phyloP scores from a whole-genome alignment of 2,329 filamentous ascomycete species.

The Sclerotinia sclerotiorum region DNA sequence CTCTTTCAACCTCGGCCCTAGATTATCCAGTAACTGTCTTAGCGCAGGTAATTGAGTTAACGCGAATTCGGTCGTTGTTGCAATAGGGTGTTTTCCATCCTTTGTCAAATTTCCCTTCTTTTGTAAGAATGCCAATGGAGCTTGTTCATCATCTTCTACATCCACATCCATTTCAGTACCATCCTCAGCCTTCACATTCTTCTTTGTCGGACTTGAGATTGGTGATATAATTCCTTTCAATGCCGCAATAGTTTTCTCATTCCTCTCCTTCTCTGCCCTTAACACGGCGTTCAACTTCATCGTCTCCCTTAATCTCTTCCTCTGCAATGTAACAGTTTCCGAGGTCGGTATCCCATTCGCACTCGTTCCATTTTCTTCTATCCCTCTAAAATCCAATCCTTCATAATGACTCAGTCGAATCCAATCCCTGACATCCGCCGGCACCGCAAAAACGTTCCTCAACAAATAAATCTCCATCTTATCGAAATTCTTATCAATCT shows the following conservation, averaged over 20 bases:
- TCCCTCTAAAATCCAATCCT: constrained; percentile 37
- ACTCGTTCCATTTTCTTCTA: constrained; percentile 45
- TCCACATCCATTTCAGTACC: constrained; percentile 3
- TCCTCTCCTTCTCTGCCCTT: constrained; percentile 67
- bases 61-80: constrained; percentile 74
- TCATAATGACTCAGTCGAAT: constrained; percentile 85
- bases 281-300: constrained; percentile 71
- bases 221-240: constrained; percentile 58
- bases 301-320: constrained; percentile 75
- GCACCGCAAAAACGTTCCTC: constrained; percentile 76
- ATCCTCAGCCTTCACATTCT: constrained; percentile 29
- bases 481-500: constrained; percentile 83
- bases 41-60: constrained; percentile 81
- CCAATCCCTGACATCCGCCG: constrained; percentile 71
- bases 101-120: constrained; percentile 52
- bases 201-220: neutral
- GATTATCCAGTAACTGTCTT: constrained; percentile 64
- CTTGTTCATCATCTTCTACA: neutral
- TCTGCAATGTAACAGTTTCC: constrained; percentile 69
- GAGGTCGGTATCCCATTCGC: constrained; percentile 45
- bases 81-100: constrained; percentile 57
- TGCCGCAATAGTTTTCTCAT: constrained; percentile 67
- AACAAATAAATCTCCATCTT: constrained; percentile 87
- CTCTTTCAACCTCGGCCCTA: constrained; percentile 62
- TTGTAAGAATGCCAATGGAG: constrained; percentile 56